These are phyloP conservation scores for Aspergillus sojae DNA, from an alignment of 2,329 filamentous ascomycete species.

Conservation along the genomic window DNA sequence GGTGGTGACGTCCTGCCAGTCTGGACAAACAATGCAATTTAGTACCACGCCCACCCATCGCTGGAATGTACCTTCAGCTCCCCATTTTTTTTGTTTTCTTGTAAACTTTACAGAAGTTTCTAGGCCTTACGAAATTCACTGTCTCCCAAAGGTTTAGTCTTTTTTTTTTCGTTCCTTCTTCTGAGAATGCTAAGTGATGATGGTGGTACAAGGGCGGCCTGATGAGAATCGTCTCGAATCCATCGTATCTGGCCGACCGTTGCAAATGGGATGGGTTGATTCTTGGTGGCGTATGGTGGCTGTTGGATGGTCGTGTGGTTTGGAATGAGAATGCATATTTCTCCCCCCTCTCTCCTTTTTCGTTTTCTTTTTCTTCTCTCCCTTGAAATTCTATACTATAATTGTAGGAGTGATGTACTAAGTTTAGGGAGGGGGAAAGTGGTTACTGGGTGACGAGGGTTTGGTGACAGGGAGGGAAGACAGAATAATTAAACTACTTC, in stretches of 20 bases:
- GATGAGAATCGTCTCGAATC: background rate
- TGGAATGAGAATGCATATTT: constrained; percentile 42
- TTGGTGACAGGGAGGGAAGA: background rate
- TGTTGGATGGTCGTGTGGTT: constrained; percentile 55
- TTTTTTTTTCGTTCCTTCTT: background rate
- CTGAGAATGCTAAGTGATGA: background rate
- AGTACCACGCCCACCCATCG: background rate
- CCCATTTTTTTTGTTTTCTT: background rate
- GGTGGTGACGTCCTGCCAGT: constrained; percentile 10
- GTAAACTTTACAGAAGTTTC: background rate
- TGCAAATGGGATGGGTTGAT: constrained; percentile 48
- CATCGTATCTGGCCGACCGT: constrained; percentile 8
- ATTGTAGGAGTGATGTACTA: background rate
- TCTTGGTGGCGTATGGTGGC: constrained; percentile 15
- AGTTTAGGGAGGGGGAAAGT: background rate
- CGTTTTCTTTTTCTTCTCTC: background rate
- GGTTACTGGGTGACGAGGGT: background rate
- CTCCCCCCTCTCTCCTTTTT: background rate
- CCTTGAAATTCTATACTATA: constrained; percentile 35
- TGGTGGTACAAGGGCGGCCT: background rate
- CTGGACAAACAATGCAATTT: constrained; percentile 1
- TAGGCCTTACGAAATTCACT: background rate
- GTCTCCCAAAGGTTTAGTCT: background rate
- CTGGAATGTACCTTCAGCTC: background rate
- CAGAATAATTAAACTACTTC: background rate